Percentiles rank a stretch among this genome's conserved stretches.
phyloP scores from a whole-genome alignment of 805 yeast species.

The Schwanniomyces polymorphus region DNA sequence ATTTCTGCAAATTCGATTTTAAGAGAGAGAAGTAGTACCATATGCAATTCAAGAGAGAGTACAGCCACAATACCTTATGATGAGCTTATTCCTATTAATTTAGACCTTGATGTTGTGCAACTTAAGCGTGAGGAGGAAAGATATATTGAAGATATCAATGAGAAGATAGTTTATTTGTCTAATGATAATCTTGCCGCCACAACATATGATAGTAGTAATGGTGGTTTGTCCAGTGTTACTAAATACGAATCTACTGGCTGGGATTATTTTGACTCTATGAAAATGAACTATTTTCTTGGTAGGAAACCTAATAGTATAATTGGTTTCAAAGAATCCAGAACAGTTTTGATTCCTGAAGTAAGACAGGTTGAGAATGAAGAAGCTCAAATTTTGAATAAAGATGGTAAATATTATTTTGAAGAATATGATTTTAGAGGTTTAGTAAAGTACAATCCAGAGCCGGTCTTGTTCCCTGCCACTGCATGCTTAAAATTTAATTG shows the following conservation, averaged over 20 bases:
- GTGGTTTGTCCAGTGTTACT: not conserved
- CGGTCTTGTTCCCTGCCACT: conserved; percentile 12
- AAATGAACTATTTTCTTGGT: conserved; percentile 9
- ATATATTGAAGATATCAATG: not conserved
- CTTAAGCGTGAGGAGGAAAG: not conserved
- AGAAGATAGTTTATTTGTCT: not conserved
- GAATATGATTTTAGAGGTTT: conserved; percentile 1
- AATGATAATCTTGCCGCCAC: not conserved
- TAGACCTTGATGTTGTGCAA: conserved; percentile 1
- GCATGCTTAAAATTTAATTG: conserved; percentile 10
- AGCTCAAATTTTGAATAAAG: not conserved
- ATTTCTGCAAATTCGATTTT: too few relatives aligned
- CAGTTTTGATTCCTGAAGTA: conserved; percentile 13
- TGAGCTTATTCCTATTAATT: not conserved
- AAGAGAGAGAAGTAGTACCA: too few relatives aligned
- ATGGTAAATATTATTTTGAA: not conserved
- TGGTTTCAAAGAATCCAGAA: conserved; percentile 15
- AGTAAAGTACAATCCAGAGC: conserved; percentile 1
- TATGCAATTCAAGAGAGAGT: too few relatives aligned
- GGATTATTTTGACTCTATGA: conserved; percentile 8
- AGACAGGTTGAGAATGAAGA: not conserved
- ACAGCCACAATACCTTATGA: not conserved
- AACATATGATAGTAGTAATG: not conserved
- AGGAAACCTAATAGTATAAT: conserved; percentile 11
- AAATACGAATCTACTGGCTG: conserved; percentile 9